Conservation (phyloP, 2,329 filamentous ascomycete genomes). For the Colletotrichum falcatum region DNA sequence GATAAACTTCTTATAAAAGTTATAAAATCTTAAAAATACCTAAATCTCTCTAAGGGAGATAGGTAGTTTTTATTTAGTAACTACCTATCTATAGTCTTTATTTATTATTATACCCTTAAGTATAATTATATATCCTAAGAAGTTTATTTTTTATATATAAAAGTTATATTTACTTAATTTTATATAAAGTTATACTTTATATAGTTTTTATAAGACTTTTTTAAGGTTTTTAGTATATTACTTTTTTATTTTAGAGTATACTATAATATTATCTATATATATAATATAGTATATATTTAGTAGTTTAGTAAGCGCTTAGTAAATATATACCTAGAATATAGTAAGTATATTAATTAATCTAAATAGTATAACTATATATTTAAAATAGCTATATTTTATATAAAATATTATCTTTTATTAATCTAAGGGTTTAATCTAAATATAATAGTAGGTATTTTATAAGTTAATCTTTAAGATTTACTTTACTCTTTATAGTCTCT, state of each 20-base stretch:
- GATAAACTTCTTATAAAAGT: background rate
- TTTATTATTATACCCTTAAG: no score
- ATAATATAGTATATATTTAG: constrained; percentile 6
- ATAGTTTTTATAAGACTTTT: background rate
- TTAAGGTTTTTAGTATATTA: background rate
- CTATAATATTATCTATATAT: constrained; percentile 7
- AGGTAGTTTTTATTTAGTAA: background rate
- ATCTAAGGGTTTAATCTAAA: background rate
- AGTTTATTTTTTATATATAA: background rate
- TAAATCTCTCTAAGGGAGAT: accelerated
- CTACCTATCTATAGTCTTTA: background rate
- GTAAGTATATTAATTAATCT: background rate
- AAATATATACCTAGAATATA: constrained; percentile 8
- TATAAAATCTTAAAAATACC: background rate
- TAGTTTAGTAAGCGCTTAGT: background rate
- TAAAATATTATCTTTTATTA: constrained; percentile 11
- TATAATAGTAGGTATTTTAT: background rate
- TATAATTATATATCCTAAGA: background rate
- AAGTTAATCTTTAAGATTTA: background rate
- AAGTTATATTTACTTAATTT: background rate
- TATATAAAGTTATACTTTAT: no score
- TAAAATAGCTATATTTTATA: background rate
- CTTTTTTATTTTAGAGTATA: background rate
- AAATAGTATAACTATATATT: constrained; percentile 20
- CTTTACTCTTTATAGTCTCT: background rate